Base-by-base conservation (phyloP, 164 flowering plant genomes). In the Tetrastigma voinierianum region DNA sequence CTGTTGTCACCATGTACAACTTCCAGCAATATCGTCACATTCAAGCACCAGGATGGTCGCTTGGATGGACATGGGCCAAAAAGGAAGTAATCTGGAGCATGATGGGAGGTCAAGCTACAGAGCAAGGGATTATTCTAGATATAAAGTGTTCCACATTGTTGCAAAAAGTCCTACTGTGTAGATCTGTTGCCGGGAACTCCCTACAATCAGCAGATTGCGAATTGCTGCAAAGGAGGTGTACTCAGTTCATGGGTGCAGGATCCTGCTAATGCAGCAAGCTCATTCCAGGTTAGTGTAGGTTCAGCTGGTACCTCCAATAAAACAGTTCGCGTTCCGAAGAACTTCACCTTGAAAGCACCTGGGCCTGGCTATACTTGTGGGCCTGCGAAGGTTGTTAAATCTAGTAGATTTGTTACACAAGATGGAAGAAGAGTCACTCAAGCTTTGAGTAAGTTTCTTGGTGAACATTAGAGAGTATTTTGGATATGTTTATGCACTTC, bases 311-410 rank as follows among this genome's bases (percentile, higher is more conserved):
- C 83, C 23, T 63, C 76, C 1, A 81, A 78, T n/a, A n/a, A 74
- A 57, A 85, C 87, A 1, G 89, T 86, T 10, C 79, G 66, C n/a
- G n/a, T n/a, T 46, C 93, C 93, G 10, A 81, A 75, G 72, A 88
- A 88, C 77, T 85, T 88, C 78, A 88, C 89, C 2, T 67, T 88
- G 46, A 72, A 58, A 61, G 82, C 89, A 59, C 88, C 93, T 0
- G 93, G 91, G 9, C 89, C 91, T 24, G 93, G 89, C 14, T 88
- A 88, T 58, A 83, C 89, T 10, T 88, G 93, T 72, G 83, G 85
- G n/a, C 74, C 75, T 18, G 93, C 84, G 10, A 83, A 74, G 64
- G 47, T 81, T 70, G 90, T 76, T 4, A 74, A 47, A 53, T 74
- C 88, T 7, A 87, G 65, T 70, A 78, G 40, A 69, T 87, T 81